Conservation (phyloP, 2,329 filamentous ascomycete species). For the Biscogniauxia marginata region DNA sequence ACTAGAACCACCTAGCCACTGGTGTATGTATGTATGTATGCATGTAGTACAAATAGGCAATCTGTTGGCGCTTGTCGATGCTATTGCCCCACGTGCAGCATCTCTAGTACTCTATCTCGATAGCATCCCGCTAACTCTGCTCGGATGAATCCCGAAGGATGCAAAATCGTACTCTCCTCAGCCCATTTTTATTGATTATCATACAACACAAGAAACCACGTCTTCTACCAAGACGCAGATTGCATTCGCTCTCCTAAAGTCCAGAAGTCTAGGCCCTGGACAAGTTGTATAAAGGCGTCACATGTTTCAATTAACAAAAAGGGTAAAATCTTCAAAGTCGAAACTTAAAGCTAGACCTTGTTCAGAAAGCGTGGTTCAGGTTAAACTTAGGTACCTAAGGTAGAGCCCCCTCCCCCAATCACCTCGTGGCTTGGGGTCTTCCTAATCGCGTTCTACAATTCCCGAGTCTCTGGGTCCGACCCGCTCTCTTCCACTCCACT, state of each 20-base stretch:
- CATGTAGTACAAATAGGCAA: no score
- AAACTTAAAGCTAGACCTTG: neutral
- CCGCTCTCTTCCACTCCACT: neutral
- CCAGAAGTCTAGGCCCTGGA: neutral
- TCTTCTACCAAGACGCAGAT: no score
- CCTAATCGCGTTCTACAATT: neutral
- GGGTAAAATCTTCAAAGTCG: neutral
- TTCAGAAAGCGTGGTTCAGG: neutral
- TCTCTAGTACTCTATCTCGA: no score
- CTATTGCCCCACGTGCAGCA: no score
- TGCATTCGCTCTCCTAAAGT: neutral
- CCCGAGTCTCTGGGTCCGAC: neutral
- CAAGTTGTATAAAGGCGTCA: neutral
- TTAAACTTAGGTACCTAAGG: no score
- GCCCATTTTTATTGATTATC: neutral
- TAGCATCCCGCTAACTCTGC: no score
- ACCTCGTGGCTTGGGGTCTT: neutral
- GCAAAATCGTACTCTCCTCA: neutral
- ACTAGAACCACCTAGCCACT: no score
- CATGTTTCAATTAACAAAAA: no score
- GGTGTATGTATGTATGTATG: no score
- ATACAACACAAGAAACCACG: neutral
- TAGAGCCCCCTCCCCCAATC: neutral
- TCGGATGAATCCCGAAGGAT: neutral
- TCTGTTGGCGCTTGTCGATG: no score